These are phyloP conservation scores for Macrolepiota dolichaula DNA, from an alignment of 768 basidiomycete genomes.

Conservation along the genomic window DNA sequence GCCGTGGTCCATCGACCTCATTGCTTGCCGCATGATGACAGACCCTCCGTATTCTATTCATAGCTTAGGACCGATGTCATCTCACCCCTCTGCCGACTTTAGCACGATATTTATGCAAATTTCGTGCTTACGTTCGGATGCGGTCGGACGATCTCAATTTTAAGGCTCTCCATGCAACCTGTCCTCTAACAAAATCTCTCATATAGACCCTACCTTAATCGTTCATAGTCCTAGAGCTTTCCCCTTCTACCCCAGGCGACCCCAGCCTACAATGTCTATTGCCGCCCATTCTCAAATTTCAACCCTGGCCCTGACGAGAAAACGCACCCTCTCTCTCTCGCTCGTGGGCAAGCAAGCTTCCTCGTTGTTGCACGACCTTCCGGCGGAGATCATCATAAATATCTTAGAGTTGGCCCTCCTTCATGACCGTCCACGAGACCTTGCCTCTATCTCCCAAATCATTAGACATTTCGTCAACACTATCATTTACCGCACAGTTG, in stretches of 20 bases:
- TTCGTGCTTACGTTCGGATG: constrained; percentile 3
- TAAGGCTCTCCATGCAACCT: not conserved
- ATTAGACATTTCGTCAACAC: constrained; percentile 29
- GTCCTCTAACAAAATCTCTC: not conserved
- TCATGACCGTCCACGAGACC: constrained; percentile 23
- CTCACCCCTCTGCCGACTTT: not conserved
- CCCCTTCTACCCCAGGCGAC: not conserved
- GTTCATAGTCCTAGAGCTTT: not conserved
- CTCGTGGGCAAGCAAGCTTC: constrained; percentile 3
- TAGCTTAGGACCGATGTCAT: constrained; percentile 4
- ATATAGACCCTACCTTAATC: constrained; percentile 4
- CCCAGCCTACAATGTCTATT: not conserved
- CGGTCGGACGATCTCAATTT: not conserved
- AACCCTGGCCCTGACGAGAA: not conserved
- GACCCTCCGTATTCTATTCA: constrained; percentile 8
- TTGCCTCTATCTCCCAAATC: constrained; percentile 27
- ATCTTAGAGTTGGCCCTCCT: constrained; percentile 33
- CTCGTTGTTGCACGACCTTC: constrained; percentile 29
- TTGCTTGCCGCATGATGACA: constrained; percentile 1
- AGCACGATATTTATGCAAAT: not conserved
- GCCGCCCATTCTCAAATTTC: not conserved
- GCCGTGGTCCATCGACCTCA: not conserved
- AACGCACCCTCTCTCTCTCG: constrained; percentile 1
- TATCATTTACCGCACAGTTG: constrained; percentile 36
- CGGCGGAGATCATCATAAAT: constrained; percentile 32